These are phyloP conservation scores for Metschnikowia gelsemii DNA, from an alignment of 805 yeast species.

Conservation along the genomic window DNA sequence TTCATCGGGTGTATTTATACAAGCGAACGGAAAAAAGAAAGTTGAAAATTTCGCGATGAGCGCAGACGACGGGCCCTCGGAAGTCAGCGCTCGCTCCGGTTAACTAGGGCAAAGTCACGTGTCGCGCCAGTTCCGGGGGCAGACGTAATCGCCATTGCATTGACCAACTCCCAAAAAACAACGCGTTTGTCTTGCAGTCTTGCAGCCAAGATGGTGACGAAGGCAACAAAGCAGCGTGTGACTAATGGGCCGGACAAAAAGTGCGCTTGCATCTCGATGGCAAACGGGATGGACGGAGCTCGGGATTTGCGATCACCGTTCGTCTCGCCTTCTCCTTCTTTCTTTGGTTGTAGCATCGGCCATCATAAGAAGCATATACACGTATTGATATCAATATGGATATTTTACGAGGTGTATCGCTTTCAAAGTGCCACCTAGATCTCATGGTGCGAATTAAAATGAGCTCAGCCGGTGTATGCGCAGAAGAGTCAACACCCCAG, in stretches of 20 bases:
- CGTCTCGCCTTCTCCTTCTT: too few relatives aligned
- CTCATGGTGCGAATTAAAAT: too few relatives aligned
- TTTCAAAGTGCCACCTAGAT: too few relatives aligned
- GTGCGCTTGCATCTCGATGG: too few relatives aligned
- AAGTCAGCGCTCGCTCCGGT: not conserved
- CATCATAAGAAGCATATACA: too few relatives aligned
- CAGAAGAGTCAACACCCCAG: too few relatives aligned
- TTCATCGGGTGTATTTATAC: constrained; percentile 16
- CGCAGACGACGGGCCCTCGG: constrained; percentile 9
- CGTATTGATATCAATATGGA: too few relatives aligned
- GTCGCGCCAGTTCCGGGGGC: constrained; percentile 10
- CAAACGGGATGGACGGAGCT: too few relatives aligned
- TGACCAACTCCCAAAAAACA: constrained; percentile 1
- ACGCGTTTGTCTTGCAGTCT: constrained; percentile 4
- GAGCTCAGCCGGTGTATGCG: too few relatives aligned
- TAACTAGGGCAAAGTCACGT: constrained; percentile 3
- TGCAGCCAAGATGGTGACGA: constrained; percentile 4
- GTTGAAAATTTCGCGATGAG: constrained; percentile 4
- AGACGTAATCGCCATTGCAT: constrained; percentile 20
- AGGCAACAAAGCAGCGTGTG: constrained; percentile 5
- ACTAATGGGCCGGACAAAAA: not conserved
- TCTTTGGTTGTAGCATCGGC: too few relatives aligned
- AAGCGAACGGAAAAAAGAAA: constrained; percentile 9
- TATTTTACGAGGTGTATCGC: too few relatives aligned
- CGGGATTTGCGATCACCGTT: too few relatives aligned